These are phyloP conservation scores for Stipa capillata DNA, from an alignment of 176 grass and related monocot species.

Conservation along the genomic window DNA sequence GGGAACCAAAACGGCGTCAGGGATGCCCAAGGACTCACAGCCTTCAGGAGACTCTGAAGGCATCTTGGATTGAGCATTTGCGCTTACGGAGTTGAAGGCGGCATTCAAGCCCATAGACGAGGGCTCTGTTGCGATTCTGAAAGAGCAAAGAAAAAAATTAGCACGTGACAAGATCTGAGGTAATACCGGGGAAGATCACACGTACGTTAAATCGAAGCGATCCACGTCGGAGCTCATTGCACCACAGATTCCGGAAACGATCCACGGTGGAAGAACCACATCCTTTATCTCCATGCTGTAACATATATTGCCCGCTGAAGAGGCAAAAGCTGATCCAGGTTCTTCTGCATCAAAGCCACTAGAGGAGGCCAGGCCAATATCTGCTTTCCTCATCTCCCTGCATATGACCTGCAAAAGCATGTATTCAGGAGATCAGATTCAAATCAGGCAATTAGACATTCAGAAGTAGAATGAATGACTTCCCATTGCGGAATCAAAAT, in stretches of 20 bases:
- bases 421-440: neutral
- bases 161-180: neutral
- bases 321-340: neutral
- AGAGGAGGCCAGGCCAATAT: slow-evolving; percentile 27
- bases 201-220: slow-evolving; percentile 58
- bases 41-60: neutral
- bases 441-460: too few species aligned
- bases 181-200: neutral
- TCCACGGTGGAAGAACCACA: slow-evolving; percentile 54
- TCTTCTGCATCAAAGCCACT: slow-evolving; percentile 25
- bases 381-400: slow-evolving; percentile 83
- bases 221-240: slow-evolving; percentile 40
- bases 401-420: slow-evolving; percentile 57
- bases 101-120: slow-evolving; percentile 46
- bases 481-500: neutral
- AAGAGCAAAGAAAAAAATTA: neutral
- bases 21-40: slow-evolving; percentile 25
- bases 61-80: neutral
- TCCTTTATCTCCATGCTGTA: slow-evolving; percentile 87
- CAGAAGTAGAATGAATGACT: neutral
- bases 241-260: slow-evolving; percentile 54
- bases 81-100: slow-evolving; percentile 36
- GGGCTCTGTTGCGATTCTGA: slow-evolving; percentile 43
- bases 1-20: slow-evolving; percentile 26
- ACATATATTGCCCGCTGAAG: slow-evolving; percentile 34